These are phyloP conservation scores for Phalaenopsis aphrodite DNA, from an alignment of 106 monocot species.

Conservation along the genomic window DNA sequence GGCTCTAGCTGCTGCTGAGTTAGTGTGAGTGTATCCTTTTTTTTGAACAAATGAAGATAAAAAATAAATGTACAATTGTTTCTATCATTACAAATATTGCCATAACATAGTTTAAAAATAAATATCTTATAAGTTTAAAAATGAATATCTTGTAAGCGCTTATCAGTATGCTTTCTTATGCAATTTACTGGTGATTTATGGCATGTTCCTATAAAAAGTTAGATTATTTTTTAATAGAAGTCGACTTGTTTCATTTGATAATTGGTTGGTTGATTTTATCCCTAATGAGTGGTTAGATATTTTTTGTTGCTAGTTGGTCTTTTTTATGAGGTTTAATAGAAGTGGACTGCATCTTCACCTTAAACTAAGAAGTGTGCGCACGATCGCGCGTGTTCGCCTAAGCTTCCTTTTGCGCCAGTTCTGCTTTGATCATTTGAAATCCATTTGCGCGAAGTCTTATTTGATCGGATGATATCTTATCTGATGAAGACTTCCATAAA, in stretches of 20 bases:
- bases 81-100: neutral
- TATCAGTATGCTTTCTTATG: neutral
- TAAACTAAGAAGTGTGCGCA: neutral
- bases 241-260: neutral
- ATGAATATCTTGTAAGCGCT: neutral
- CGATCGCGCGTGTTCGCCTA: no score
- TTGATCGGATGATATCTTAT: neutral
- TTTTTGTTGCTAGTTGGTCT: neutral
- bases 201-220: neutral
- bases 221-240: neutral
- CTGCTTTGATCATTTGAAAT: neutral
- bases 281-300: neutral
- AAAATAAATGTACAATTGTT: neutral
- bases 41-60: neutral
- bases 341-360: neutral
- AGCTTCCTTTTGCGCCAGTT: neutral
- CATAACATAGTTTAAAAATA: neutral
- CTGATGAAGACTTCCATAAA: neutral
- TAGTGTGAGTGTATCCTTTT: slow-evolving; percentile 56
- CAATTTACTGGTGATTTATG: neutral
- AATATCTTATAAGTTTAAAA: neutral
- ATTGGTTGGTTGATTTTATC: neutral
- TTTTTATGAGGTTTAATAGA: neutral
- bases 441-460: neutral
- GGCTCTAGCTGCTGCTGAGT: slow-evolving; percentile 82